These are phyloP conservation scores for Hibiscus mutabilis DNA, from an alignment of 345 rosid genomes.

Conservation along the genomic window DNA sequence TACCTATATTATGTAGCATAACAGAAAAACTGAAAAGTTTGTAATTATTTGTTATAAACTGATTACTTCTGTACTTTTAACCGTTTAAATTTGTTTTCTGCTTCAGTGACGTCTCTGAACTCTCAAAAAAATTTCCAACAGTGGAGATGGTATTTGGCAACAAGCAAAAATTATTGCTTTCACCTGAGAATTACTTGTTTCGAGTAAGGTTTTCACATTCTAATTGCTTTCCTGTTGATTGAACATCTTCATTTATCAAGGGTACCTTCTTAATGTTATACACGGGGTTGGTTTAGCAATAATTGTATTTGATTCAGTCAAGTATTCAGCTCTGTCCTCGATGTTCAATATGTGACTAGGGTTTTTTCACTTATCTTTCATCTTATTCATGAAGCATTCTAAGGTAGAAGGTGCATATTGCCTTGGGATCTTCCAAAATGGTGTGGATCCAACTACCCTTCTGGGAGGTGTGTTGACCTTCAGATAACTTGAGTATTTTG, in stretches of 20 bases:
- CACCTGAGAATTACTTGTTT: constrained; percentile 93
- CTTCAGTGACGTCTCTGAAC: constrained; percentile 48
- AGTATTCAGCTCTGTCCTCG: not conserved
- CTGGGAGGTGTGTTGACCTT: constrained; percentile 55
- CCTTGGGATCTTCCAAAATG: constrained; percentile 84
- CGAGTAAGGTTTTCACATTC: constrained; percentile 39
- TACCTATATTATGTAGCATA: constrained; percentile 20
- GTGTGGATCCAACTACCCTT: constrained; percentile 79
- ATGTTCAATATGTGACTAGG: constrained; percentile 14
- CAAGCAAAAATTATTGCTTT: constrained; percentile 56
- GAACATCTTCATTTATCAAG: not conserved
- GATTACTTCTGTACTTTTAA: constrained; percentile 12
- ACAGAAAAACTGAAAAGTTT: not conserved
- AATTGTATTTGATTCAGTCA: not conserved
- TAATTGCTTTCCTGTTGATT: constrained; percentile 7
- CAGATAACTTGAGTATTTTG: not conserved
- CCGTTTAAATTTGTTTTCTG: constrained; percentile 14
- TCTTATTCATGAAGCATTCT: constrained; percentile 53
- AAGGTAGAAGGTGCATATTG: constrained; percentile 73
- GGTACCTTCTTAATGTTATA: not conserved
- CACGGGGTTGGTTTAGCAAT: not conserved
- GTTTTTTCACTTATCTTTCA: constrained; percentile 13
- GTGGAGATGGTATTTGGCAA: constrained; percentile 69
- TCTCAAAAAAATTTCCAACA: constrained; percentile 54
- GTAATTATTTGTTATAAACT: not conserved